Percentiles rank a stretch among this genome's conserved stretches.
Evolutionary conservation across 2,329 filamentous ascomycete genomes (phyloP).

Genomic region (Biscogniauxia marginata): DNA sequence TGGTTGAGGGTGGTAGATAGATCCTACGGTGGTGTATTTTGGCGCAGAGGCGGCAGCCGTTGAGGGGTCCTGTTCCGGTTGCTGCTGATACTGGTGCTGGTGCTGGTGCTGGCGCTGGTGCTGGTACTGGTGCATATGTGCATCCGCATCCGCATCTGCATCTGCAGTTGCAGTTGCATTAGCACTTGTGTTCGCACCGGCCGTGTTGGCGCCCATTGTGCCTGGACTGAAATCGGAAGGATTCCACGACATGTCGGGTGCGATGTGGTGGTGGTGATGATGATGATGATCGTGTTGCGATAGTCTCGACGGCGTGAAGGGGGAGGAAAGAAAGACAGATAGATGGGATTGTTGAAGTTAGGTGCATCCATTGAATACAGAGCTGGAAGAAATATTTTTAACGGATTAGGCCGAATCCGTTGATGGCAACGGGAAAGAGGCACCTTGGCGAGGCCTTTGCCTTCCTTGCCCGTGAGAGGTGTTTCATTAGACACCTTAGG

Average conservation of each 20-base stretch:
- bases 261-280: background rate
- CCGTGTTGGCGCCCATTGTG: background rate
- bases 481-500: background rate
- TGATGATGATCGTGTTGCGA: no score
- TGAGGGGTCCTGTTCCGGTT: no score
- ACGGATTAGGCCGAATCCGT: no score
- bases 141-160: no score
- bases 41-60: conserved; percentile 21
- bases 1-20: conserved; percentile 50
- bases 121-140: background rate
- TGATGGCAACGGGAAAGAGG: no score
- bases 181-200: background rate
- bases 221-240: background rate
- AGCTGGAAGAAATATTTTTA: no score
- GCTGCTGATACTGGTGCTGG: background rate
- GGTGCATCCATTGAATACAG: no score
- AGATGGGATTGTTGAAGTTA: no score
- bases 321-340: no score
- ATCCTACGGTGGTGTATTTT: conserved; percentile 57
- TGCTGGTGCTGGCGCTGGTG: conserved; percentile 1
- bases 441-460: no score
- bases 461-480: no score
- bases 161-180: background rate
- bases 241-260: background rate
- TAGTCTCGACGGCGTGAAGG: no score